Conservation (phyloP, 202 grass and related monocot genomes). For the Cymbopogon flexuosus region DNA sequence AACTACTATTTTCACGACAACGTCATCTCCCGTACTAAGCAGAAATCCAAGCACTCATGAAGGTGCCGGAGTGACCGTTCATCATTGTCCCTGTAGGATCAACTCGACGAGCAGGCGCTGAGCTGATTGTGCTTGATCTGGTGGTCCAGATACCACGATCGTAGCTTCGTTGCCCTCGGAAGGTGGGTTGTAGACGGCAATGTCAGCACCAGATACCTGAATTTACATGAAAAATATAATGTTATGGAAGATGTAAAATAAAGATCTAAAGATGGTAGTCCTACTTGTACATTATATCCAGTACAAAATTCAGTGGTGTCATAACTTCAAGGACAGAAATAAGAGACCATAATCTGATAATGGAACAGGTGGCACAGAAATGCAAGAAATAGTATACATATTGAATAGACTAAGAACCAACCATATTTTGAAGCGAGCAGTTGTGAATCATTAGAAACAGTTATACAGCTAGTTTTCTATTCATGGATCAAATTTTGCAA, state of each 20-base stretch:
- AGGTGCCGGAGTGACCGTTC: background rate
- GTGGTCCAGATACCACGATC: constrained; percentile 35
- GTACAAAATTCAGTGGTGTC: background rate
- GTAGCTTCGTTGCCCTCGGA: constrained; percentile 11
- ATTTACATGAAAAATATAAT: background rate
- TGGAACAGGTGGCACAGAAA: constrained; percentile 6
- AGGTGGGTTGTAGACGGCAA: constrained; percentile 20
- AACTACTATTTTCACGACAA: background rate
- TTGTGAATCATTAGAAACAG: background rate
- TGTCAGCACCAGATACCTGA: constrained; percentile 41
- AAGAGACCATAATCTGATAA: background rate
- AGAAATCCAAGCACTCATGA: background rate
- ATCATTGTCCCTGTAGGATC: constrained; percentile 15
- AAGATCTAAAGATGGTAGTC: background rate
- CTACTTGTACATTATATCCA: background rate
- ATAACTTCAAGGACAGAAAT: background rate
- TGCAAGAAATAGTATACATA: background rate
- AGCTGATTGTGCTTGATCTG: constrained; percentile 32
- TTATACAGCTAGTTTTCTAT: background rate
- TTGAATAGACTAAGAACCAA: background rate
- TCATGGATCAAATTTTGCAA: background rate
- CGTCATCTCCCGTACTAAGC: background rate
- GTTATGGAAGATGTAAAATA: background rate
- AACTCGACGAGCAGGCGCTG: constrained; percentile 18
- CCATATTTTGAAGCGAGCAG: background rate